Base-by-base conservation (phyloP, 108 stramenopile genomes). In the Parietichytrium sp. region DNA sequence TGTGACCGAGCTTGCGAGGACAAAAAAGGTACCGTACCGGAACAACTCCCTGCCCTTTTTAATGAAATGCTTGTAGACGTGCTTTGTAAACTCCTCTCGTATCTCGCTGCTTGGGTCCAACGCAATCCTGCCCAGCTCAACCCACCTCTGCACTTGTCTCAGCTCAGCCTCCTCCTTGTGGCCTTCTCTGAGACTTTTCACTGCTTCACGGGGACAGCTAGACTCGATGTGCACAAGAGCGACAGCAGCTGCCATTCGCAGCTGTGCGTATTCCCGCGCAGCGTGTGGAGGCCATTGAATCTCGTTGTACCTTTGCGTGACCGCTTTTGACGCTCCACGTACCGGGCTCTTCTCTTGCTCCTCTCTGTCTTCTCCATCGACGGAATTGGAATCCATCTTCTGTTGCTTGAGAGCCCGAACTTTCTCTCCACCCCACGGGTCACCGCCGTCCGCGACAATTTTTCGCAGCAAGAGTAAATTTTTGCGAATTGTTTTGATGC, bases 21-120 rank as follows among this genome's bases (percentile, higher is more conserved):
- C 38, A 20, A 72, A 72, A 27, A 72, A 72, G 38, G 61, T 42
- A 25, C 61, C 61, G 45, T 72, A 72, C n/a, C 61, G 61, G 20
- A 72, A 72, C 7, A 72, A 25, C 42, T 72, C 61, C 20, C 61
- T 33, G 45, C 61, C 61, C 33, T 42, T 33, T 42, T 23, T 72
- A 72, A 72, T 72, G 33, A 72, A 72, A 2, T 72, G 38, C 42
- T 72, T 72, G 61, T 72, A 72, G 20, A 72, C 38, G 10, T 33
- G 36, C 42, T 33, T 42, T n/a, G 45, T 42, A 38, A 72, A 31
- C 6, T 33, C 61, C 33, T 72, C 61, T n/a, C 61, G 61, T 1
- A 42, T 42, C 6, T 36, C 61, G 10, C 45, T 42, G 42, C n/a
- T 42, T 16, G 61, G 61, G 42, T 72, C 61, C 7, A 72, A 25